Evolutionary conservation across 345 rosid genomes (phyloP), one percentile per base, ranked within the genome.

Genomic region (Salix brachista): DNA sequence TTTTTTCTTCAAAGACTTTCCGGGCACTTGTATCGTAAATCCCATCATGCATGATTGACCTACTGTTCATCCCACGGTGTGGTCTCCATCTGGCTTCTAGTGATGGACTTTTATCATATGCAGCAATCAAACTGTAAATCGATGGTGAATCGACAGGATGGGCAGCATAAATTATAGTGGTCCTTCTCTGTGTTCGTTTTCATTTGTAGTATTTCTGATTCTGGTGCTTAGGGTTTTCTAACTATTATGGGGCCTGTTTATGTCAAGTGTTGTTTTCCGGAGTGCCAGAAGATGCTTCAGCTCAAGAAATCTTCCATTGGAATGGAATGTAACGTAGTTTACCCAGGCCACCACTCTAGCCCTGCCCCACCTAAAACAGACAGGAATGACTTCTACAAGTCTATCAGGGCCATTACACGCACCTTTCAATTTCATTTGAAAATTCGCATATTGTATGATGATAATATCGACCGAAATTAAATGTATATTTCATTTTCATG

Each of bases 81-180:
- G 74, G 74, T 60, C 74, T 30, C 1, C 44, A 4, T 44, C 28
- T 60, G 73, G 44, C 79, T 26, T 42, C 69, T 42, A 28, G 79
- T 30, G 23, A 67, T 34, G 23, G 10, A 14, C 19, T 69, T 44
- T 69, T 25, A 25, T 44, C 11, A 1, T 13, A 12, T 23, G 41
- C 7, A 18, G n/a, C 56, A 50, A 46, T 70, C 16, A 28, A 50
- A 70, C 37, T 13, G 25, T 3, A 18, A 48, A 70, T 48, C 28
- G 37, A 70, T 56, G 48, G 73, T 28, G 34, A 46, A 44, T 16
- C 25, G 28, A 17, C 41, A 16, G 34, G 72, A 58, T 2, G 26
- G 52, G 9, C 54, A 42, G 23, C 17, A 26, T 26, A 9, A 41
- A 42, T n/a, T 1, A 4, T 5, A 17, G 60, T 7, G 58, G 56